Base-by-base conservation (phyloP, 2,329 filamentous ascomycete species). In the Cercospora sp. region DNA sequence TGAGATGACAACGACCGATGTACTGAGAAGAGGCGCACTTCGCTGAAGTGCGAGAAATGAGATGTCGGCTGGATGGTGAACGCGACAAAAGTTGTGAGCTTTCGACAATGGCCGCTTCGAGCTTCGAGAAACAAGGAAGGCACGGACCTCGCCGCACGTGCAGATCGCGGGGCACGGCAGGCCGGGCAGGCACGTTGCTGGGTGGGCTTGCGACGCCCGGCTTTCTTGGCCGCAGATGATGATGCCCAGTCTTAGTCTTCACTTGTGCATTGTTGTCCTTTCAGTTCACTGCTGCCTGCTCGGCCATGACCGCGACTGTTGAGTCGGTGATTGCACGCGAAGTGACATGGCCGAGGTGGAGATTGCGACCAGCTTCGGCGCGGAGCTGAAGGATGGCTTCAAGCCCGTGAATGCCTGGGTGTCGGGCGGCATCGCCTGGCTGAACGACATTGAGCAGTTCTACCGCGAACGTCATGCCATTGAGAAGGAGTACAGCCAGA, bases 341-440 rank as follows among this genome's bases (percentile, higher is more conserved):
- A 60, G 48, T 62, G 71, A 53, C 73, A 97, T 96, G 92, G 89
- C 91, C 78, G 91, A 94, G 81, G 87, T 92, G 81, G 93, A 96
- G 75, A 88, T 87, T 78, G 86, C 89, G 83, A 92, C 92, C 78
- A 91, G 92, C 75, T 97, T 99, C 82, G 95, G 95, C 82, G 88
- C 91, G 68, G 94, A 97, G 84, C 86, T 98, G 80, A 98, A 97
- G 93, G 95, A 99, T 89, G 92, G 91, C 78, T 99, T 97, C 86
- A 97, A 96, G 82, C 89, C 93, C 18, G 93, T 96, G 79, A 97
- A 94, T 82, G 88, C 87, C 75, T 99, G 95, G 95, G 88, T 96
- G 66, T 86, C 89, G 71, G 90, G 92, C 79, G 93, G 94, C 72
- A 97, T 99, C 79, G 85, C 88, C 73, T 99, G 94, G 94, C 89